Evolutionary conservation across 257 asterid genomes (phyloP).

Genomic region (Fraxinus pennsylvanica): DNA sequence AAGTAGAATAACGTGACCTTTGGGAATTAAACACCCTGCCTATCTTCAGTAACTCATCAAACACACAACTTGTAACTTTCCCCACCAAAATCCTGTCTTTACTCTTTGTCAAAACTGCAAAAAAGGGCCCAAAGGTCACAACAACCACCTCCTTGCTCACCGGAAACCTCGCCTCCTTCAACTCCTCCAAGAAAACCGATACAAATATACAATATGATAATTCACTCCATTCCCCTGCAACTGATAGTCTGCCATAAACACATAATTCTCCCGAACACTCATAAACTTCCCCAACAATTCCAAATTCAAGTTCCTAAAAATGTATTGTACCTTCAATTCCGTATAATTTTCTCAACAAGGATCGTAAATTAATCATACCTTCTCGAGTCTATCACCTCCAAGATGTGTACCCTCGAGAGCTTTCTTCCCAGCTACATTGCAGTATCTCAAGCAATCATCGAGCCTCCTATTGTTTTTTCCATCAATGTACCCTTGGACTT

Average conservation of each 20-base stretch:
- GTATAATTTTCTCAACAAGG: too few species aligned
- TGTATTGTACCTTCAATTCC: too few species aligned
- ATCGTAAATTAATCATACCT: slow-evolving; percentile 26
- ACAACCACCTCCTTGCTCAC: slow-evolving; percentile 55
- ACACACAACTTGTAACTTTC: too few species aligned
- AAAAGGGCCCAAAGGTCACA: slow-evolving; percentile 62
- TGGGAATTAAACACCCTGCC: slow-evolving; percentile 35
- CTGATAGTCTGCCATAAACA: slow-evolving; percentile 67
- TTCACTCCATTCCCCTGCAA: slow-evolving; percentile 79
- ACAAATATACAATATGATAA: slow-evolving; percentile 59
- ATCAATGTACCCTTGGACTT: slow-evolving; percentile 52
- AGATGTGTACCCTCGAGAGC: slow-evolving; percentile 54
- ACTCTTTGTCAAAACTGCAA: slow-evolving; percentile 47
- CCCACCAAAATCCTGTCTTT: slow-evolving; percentile 55
- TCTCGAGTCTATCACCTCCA: slow-evolving; percentile 35
- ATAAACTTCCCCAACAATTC: too few species aligned
- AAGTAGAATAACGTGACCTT: too few species aligned
- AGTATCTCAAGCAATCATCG: slow-evolving; percentile 55
- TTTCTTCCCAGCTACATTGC: slow-evolving; percentile 57
- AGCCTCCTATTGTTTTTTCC: slow-evolving; percentile 60
- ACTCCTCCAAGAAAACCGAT: slow-evolving; percentile 79
- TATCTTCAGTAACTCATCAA: slow-evolving; percentile 37
- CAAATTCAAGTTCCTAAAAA: too few species aligned
- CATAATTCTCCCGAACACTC: slow-evolving; percentile 11
- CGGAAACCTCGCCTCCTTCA: slow-evolving; percentile 62